Evolutionary conservation across 371 early-diverging fungal species (phyloP), one percentile per base, ranked within the genome.

Genomic region (Actinomucor elegans): DNA sequence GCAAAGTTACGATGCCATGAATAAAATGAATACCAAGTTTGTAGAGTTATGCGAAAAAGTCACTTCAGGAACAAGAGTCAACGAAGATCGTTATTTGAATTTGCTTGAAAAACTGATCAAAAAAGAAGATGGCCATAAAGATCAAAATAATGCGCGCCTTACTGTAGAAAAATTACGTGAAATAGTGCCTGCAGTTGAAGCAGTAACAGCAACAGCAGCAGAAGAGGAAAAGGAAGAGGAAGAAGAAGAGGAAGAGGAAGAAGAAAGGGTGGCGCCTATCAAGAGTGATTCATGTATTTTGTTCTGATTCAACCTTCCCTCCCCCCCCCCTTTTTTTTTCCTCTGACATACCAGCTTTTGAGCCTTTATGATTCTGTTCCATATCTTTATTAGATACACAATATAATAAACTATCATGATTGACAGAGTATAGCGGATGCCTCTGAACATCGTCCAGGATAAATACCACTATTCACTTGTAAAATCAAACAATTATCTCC

Each of bases 401-500:
- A n/a, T n/a, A n/a, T n/a, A n/a, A n/a, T n/a, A n/a, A n/a, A n/a
- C n/a, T n/a, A n/a, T 36, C 28, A 48, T 14, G 31, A 21, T 57
- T 49, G 43, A 31, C 63, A 63, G 9, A 63, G 20, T 0, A 57
- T 46, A 17, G 37, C 26, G 5, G 34, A 17, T n/a, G 52, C 57
- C 3, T 56, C 54, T 28, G 47, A 10, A 47, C 62, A 61, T 2
- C 6, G 15, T 7, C 52, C 52, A 17, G 58, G 51, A 23, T 53
- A 63, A 9, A 63, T 53, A 23, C 63, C 63, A 15, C 43, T 33
- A 7, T 38, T 42, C 9, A 27, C 29, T 5, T 53, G 42, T 6
- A 63, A 9, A 15, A 63, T 34, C n/a, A 63, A 45, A 41, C 63
- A 63, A 28, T 36, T 44, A 8, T 26, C 12, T 1, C 58, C 63